Evolutionary conservation across 495 filamentous ascomycete species (phyloP), one percentile per base, ranked within the genome.

Genomic region (Xylaria intraflava): DNA sequence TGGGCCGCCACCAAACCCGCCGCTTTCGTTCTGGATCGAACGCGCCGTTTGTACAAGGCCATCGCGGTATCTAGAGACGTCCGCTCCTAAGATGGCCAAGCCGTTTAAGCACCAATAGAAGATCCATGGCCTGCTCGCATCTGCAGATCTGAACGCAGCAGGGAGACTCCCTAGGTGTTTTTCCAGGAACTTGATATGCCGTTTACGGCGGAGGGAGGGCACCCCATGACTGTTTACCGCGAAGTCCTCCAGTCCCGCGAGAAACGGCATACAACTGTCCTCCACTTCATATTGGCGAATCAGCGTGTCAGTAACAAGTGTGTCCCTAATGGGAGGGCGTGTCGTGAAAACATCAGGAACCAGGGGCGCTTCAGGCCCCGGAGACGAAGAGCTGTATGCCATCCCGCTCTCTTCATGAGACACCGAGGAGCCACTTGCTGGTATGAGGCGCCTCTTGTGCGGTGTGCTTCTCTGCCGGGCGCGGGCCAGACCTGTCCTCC

Each of bases 1-100:
- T 68, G 87, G 84, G n/a, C 93, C 91, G 43, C 93, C 93, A 23
- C 93, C 94, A 69, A 96, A 96, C 6, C 93, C 93, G 7, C 93
- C 93, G 14, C 73, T 77, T 26, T 74, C 62, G 66, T 97, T 93
- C 69, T 96, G 94, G 66, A 90, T 83, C 10, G 87, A 78, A 26
- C 75, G 73, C 19, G 93, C 81, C 1, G 90, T 93, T 38, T 79
- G 70, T 16, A 85, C 75, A 7, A 95, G 72, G 22, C 83, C 75
- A 50, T 86, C 72, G 35, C 83, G 79, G 62, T 89, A 91, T 53
- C 68, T 61, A 29, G 76, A 79, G 16, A 92, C 73, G 64, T 95
- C 89, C 58, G 87, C 80, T 19, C 89, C 89, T 33, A 97, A 74
- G 19, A 88, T 68, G 33, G 76, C 71, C 22, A 97, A 74, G 0